Evolutionary conservation across 2,329 filamentous ascomycete species (phyloP).

Genomic region (Teratosphaeria gauchensis): DNA sequence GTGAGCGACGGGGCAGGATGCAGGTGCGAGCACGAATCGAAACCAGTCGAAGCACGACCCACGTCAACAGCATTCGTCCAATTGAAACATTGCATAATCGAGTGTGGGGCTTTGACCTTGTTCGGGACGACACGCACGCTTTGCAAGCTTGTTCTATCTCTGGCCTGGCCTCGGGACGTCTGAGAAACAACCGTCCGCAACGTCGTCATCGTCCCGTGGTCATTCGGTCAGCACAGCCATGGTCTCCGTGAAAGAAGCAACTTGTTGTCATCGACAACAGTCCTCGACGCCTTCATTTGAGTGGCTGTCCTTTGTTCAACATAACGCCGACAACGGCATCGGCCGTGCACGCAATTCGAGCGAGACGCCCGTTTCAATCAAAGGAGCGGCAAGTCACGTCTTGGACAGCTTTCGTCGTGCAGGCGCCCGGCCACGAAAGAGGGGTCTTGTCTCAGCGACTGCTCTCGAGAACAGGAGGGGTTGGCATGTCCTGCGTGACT

Average conservation of each 20-base stretch:
- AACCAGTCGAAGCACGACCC: not conserved
- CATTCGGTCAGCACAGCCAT: not conserved
- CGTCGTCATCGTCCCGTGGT: not conserved
- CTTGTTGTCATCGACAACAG: not conserved
- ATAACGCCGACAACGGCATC: not conserved
- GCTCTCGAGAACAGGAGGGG: not conserved
- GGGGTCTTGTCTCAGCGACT: not conserved
- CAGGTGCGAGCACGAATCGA: not conserved
- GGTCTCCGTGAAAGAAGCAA: not conserved
- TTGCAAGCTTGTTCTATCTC: not conserved
- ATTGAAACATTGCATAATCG: not conserved
- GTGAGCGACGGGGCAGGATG: not conserved
- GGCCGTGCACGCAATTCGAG: not conserved
- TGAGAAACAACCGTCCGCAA: not conserved
- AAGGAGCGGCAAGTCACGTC: not conserved
- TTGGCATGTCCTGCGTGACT: not conserved
- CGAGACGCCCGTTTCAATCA: not conserved
- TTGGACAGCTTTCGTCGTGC: not conserved
- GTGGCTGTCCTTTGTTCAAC: not conserved
- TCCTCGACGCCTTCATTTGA: not conserved
- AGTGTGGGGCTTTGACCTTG: too few species aligned
- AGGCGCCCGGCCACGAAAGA: not conserved
- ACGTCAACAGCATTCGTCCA: not conserved
- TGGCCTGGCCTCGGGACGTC: not conserved
- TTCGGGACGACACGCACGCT: not conserved